Evolutionary conservation across 208 protist species (phyloP).

Genomic region (Leptomonas pyrrhocoris): DNA sequence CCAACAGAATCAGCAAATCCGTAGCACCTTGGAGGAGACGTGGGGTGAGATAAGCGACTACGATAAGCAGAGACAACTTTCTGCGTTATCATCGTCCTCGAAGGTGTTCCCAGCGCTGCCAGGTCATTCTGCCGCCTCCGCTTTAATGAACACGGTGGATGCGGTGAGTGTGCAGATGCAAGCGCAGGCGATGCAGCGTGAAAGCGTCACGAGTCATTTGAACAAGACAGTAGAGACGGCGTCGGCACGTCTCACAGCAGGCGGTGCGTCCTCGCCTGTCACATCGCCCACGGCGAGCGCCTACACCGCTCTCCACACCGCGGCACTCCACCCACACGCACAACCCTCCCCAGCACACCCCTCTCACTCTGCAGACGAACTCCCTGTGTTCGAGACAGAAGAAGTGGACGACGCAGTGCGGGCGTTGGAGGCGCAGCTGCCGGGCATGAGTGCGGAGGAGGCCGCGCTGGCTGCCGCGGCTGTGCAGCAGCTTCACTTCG

Average conservation of each 20-base stretch:
- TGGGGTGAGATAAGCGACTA: conserved; percentile 21
- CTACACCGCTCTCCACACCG: conserved; percentile 2
- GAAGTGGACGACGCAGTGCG: conserved; percentile 20
- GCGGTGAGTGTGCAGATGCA: conserved; percentile 9
- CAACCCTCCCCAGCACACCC: neutral
- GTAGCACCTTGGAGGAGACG: conserved; percentile 19
- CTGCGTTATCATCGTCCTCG: neutral
- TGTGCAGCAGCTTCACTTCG: conserved; percentile 24
- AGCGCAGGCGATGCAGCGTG: conserved; percentile 1
- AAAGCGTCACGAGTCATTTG: neutral
- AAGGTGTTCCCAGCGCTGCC: neutral
- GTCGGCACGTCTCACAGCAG: neutral
- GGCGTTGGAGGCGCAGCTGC: conserved; percentile 19
- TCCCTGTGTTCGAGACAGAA: neutral
- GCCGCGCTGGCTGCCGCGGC: conserved; percentile 31
- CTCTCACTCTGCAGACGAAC: neutral
- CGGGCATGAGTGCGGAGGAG: conserved; percentile 36
- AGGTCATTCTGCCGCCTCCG: neutral
- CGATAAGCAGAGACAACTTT: neutral
- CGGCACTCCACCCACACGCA: neutral
- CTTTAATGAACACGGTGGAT: neutral
- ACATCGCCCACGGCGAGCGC: conserved; percentile 6
- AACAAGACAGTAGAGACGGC: neutral
- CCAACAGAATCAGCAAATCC: conserved; percentile 14
- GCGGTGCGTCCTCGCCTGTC: neutral